phyloP scores from a whole-genome alignment of 129 eudicot species.

The Saussurea involucrata region DNA sequence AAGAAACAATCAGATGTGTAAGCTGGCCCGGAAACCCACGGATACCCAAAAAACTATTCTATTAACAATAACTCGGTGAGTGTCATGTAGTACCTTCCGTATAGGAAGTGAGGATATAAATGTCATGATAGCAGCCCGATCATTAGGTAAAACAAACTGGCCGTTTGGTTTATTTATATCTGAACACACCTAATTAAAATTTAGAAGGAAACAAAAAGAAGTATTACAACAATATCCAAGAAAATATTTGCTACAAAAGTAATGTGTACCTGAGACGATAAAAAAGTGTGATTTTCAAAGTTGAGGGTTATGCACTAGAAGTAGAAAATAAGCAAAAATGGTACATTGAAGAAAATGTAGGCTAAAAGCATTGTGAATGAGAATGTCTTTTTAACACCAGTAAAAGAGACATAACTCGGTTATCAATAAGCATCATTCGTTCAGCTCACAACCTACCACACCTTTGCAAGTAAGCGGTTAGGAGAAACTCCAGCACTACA shows the following conservation, averaged over 20 bases:
- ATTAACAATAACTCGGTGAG: background rate
- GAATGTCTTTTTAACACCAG: background rate
- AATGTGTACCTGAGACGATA: background rate
- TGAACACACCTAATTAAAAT: slow-evolving; percentile 68
- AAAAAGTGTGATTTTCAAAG: background rate
- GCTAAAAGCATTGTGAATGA: background rate
- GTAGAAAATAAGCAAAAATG: background rate
- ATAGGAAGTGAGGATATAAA: slow-evolving; percentile 94
- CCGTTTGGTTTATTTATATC: slow-evolving; percentile 98
- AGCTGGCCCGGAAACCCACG: too few relatives aligned
- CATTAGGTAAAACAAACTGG: slow-evolving; percentile 79
- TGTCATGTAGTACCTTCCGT: slow-evolving; percentile 59
- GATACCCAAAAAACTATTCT: slow-evolving; percentile 1
- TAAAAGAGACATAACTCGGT: background rate
- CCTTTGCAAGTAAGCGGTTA: slow-evolving; percentile 97
- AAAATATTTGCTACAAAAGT: background rate
- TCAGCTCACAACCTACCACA: slow-evolving; percentile 25
- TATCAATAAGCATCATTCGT: background rate
- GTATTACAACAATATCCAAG: background rate
- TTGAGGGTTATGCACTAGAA: background rate
- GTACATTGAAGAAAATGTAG: background rate
- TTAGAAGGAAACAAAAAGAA: background rate
- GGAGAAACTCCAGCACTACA: slow-evolving; percentile 99
- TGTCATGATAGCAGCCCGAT: slow-evolving; percentile 72
- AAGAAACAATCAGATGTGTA: slow-evolving; percentile 17